Percentiles rank a stretch among this genome's conserved stretches.
Evolutionary conservation across 2,329 filamentous ascomycete species (phyloP).

Genomic region (Alternaria triticina): DNA sequence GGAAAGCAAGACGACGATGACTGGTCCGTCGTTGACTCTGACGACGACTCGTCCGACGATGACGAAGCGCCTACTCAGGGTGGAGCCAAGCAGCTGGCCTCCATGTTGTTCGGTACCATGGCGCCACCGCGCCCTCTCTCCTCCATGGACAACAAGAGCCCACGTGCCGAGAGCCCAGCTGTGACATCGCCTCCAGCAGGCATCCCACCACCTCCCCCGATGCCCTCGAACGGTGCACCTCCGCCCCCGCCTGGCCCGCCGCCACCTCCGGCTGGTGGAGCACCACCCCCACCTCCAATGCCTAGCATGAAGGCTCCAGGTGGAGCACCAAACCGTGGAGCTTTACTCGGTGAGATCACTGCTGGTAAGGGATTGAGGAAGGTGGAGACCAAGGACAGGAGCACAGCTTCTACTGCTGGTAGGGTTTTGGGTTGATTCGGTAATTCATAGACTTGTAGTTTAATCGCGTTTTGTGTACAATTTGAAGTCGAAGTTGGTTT

Average conservation of each 20-base stretch:
- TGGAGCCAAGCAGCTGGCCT: slow-evolving; percentile 89
- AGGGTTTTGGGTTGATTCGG: slow-evolving; percentile 59
- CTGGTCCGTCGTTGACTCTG: slow-evolving; percentile 81
- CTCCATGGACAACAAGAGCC: slow-evolving; percentile 74
- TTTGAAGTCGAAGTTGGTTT: neutral
- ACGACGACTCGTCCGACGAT: slow-evolving; percentile 72
- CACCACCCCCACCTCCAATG: slow-evolving; percentile 52
- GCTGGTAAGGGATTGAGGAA: slow-evolving; percentile 81
- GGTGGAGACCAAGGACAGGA: slow-evolving; percentile 88
- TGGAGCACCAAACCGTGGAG: slow-evolving; percentile 53
- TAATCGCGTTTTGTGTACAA: slow-evolving; percentile 1
- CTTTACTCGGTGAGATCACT: slow-evolving; percentile 83
- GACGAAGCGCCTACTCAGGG: slow-evolving; percentile 79
- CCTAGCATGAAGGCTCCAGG: slow-evolving; percentile 45
- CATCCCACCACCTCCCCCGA: slow-evolving; percentile 60
- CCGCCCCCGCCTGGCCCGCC: slow-evolving; percentile 59
- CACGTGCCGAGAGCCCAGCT: slow-evolving; percentile 52
- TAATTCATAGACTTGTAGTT: neutral
- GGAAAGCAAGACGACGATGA: slow-evolving; percentile 71
- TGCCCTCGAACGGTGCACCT: slow-evolving; percentile 52
- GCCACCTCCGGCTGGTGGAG: slow-evolving; percentile 47
- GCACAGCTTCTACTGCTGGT: slow-evolving; percentile 74
- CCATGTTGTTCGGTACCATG: slow-evolving; percentile 97
- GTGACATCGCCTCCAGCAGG: slow-evolving; percentile 51
- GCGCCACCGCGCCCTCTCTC: slow-evolving; percentile 87